These are phyloP conservation scores for Fusarium denticulatum DNA, from an alignment of 2,329 filamentous ascomycete species.

Conservation along the genomic window DNA sequence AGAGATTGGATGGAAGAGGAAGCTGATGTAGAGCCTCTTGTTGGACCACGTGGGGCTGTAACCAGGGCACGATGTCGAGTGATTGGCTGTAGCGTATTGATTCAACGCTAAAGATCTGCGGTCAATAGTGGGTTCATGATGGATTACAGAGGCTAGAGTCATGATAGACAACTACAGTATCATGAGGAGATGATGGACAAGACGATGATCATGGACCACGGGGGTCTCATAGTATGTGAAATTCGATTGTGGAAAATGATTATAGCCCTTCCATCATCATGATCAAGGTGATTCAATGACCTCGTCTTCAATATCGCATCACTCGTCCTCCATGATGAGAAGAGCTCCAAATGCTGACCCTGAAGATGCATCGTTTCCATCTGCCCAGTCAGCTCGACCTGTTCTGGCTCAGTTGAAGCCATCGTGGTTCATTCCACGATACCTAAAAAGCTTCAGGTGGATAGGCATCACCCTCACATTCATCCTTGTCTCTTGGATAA, in stretches of 20 bases:
- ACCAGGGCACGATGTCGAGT: conserved; percentile 31
- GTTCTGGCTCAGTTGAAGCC: not conserved
- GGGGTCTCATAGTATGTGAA: not conserved
- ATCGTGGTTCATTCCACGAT: not conserved
- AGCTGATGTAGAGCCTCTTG: conserved; percentile 3
- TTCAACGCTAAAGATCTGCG: conserved; percentile 2
- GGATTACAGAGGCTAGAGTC: not conserved
- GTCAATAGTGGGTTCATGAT: not conserved
- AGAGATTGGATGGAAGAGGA: conserved; percentile 8
- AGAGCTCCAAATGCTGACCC: not conserved
- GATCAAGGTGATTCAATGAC: conserved; percentile 18
- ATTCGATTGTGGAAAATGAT: not conserved
- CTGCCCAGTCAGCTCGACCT: not conserved
- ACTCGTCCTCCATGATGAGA: conserved; percentile 30
- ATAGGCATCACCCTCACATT: not conserved
- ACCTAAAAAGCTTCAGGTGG: conserved; percentile 14
- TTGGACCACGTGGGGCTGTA: conserved; percentile 34
- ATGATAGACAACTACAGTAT: not conserved
- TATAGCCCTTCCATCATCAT: not conserved
- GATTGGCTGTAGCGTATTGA: conserved; percentile 35
- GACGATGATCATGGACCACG: not conserved
- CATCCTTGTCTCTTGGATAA: conserved; percentile 16
- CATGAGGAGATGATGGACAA: not conserved
- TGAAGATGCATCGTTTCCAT: conserved; percentile 26
- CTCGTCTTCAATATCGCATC: conserved; percentile 24